Conservation (phyloP, 2,329 filamentous ascomycete genomes). For the Dactylellina parvicollis region DNA sequence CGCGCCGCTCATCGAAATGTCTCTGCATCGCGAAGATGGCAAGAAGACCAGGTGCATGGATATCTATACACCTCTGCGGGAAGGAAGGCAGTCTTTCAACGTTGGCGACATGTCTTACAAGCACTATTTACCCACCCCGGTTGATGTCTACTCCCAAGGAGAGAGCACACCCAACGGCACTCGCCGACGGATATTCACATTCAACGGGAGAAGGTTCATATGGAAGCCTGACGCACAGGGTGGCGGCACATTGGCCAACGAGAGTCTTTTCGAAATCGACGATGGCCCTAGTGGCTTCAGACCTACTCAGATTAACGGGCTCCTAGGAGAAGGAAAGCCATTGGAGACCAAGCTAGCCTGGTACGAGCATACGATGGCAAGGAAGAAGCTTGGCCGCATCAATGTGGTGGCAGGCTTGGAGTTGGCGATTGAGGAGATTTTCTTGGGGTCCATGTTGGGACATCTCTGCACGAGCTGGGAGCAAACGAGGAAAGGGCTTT, state of each 20-base stretch:
- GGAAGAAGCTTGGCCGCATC: conserved; percentile 46
- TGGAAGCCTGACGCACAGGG: conserved; percentile 47
- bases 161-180: conserved; percentile 35
- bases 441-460: conserved; percentile 46
- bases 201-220: conserved; percentile 45
- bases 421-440: conserved; percentile 45
- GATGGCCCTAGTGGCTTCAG: conserved; percentile 38
- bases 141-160: conserved; percentile 47
- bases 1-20: conserved; percentile 49
- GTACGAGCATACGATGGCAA: conserved; percentile 49
- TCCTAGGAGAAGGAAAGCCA: conserved; percentile 43
- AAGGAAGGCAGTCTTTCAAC: conserved; percentile 38
- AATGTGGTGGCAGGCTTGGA: conserved; percentile 46
- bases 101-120: conserved; percentile 51
- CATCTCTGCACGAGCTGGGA: conserved; percentile 50
- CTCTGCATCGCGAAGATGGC: conserved; percentile 46
- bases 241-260: conserved; percentile 26
- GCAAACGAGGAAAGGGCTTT: conserved; percentile 44
- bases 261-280: conserved; percentile 49
- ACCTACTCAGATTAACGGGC: conserved; percentile 29
- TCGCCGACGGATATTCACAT: conserved; percentile 44
- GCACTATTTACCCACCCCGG: conserved; percentile 44
- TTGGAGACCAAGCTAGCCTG: conserved; percentile 49
- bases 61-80: conserved; percentile 39
- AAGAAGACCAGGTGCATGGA: conserved; percentile 52